A percentile compares a stretch with the other conserved stretches of the same genome.
Conservation (phyloP, 2,329 filamentous ascomycete genomes). For the Metarhizium guizhouense region DNA sequence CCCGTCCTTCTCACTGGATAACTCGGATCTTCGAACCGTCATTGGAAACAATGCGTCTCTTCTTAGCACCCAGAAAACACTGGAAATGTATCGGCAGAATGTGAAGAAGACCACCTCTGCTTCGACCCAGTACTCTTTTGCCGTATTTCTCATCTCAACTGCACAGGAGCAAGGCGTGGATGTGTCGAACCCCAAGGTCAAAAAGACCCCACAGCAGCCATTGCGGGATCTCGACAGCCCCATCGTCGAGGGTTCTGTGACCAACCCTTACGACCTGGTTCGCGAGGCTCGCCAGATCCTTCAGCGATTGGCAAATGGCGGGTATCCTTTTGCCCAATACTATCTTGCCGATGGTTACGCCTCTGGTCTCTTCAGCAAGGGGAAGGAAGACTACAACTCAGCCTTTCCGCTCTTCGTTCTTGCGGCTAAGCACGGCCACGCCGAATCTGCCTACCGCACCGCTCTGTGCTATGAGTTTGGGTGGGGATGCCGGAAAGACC, state of each 20-base stretch:
- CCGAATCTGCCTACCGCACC: constrained; percentile 88
- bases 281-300: constrained; percentile 85
- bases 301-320: constrained; percentile 73
- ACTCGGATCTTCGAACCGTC: constrained; percentile 66
- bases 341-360: constrained; percentile 92
- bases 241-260: constrained; percentile 34
- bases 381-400: constrained; percentile 81
- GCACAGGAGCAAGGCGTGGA: constrained; percentile 68
- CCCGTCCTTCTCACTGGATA: constrained; percentile 64
- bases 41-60: constrained; percentile 88
- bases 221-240: constrained; percentile 38
- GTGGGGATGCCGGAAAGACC: constrained; percentile 88
- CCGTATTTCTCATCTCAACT: constrained; percentile 84
- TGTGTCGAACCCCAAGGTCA: constrained; percentile 36
- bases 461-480: constrained; percentile 96
- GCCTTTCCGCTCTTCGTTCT: constrained; percentile 89
- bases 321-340: constrained; percentile 96
- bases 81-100: constrained; percentile 96
- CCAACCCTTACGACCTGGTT: constrained; percentile 59
- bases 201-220: constrained; percentile 34
- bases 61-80: constrained; percentile 82
- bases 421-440: constrained; percentile 93
- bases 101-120: constrained; percentile 94
- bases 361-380: constrained; percentile 90
- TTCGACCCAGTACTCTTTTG: constrained; percentile 91